Evolutionary conservation across 2,329 filamentous ascomycete species (phyloP).

Genomic region (Arthrinium phaeospermum): DNA sequence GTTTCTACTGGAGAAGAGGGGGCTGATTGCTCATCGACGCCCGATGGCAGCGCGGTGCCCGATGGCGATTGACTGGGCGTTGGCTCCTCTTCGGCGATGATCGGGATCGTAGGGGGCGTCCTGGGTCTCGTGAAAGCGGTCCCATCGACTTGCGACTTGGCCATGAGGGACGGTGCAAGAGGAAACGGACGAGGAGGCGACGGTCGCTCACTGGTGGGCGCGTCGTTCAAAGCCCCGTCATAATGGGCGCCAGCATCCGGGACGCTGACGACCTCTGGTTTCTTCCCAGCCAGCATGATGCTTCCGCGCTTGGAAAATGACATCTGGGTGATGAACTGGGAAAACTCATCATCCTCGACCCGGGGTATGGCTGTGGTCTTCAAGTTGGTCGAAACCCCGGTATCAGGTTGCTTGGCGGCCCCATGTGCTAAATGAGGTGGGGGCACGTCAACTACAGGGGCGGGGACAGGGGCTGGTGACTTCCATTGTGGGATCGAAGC

Average conservation of each 20-base stretch:
- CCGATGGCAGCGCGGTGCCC: not conserved
- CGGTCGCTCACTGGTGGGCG: conserved; percentile 19
- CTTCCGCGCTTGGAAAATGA: conserved; percentile 69
- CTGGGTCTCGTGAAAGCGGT: conserved; percentile 21
- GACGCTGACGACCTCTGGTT: conserved; percentile 27
- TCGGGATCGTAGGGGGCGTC: not conserved
- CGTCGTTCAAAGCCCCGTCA: conserved; percentile 29
- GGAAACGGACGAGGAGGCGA: conserved; percentile 36
- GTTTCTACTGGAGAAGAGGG: not conserved
- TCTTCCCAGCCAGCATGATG: conserved; percentile 63
- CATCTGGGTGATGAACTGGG: conserved; percentile 61
- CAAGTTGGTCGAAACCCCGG: conserved; percentile 57
- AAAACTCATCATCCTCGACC: conserved; percentile 60
- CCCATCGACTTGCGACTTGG: conserved; percentile 26
- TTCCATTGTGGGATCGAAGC: conserved; percentile 13
- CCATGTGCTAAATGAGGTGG: conserved; percentile 17
- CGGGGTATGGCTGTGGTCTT: conserved; percentile 55
- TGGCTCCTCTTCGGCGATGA: conserved; percentile 16
- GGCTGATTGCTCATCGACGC: not conserved
- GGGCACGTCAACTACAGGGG: conserved; percentile 12
- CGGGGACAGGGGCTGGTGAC: conserved; percentile 5
- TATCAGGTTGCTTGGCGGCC: conserved; percentile 26
- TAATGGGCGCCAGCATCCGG: conserved; percentile 33
- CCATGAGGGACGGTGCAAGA: conserved; percentile 29
- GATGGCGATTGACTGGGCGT: not conserved